Evolutionary conservation across 257 asterid genomes (phyloP), one percentile per base, ranked within the genome.

Genomic region (Scutellaria baicalensis): DNA sequence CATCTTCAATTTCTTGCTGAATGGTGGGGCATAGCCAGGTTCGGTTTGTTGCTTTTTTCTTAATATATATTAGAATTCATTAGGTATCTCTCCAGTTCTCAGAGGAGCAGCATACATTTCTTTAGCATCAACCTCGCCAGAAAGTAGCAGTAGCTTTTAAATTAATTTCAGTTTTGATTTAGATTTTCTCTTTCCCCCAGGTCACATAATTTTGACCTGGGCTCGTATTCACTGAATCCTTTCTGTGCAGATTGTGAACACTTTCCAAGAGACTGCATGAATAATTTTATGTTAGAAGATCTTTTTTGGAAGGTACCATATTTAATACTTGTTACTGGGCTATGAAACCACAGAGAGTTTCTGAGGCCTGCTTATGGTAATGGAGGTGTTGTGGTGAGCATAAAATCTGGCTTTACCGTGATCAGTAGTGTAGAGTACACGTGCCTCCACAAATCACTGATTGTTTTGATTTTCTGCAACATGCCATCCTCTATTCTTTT

Each of bases 221-320:
- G 82, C 68, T 72, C 49, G 63, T 82, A 80, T 86, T 84, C 57
- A 81, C 89, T 14, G 12, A 72, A 79, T 81, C 77, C 83, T 84
- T 86, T 78, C 84, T 79, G 81, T 90, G 96, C 96, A 88, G 94
- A 88, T 85, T 66, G 69, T 82, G 73, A 79, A 63, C 78, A 72
- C 75, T 59, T 78, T 73, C 71, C 72, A 70, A 84, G 85, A 72
- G 66, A 79, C 77, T n/a, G 56, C 79, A 69, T 84, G 89, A 83
- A 77, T 71, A 54, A 71, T 64, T 48, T 57, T 64, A 66, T 70
- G 48, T 75, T 75, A 74, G 79, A 81, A 75, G 86, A 75, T 70
- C 79, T 69, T 64, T 71, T 72, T 60, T 71, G 81, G 71, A 70
- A 59, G 85, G 85, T 78, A 56, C 84, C 76, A 73, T 67, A 59